Evolutionary conservation across 192 early-diverging fungal genomes (phyloP).

Genomic region (Linnemannia zychae): DNA sequence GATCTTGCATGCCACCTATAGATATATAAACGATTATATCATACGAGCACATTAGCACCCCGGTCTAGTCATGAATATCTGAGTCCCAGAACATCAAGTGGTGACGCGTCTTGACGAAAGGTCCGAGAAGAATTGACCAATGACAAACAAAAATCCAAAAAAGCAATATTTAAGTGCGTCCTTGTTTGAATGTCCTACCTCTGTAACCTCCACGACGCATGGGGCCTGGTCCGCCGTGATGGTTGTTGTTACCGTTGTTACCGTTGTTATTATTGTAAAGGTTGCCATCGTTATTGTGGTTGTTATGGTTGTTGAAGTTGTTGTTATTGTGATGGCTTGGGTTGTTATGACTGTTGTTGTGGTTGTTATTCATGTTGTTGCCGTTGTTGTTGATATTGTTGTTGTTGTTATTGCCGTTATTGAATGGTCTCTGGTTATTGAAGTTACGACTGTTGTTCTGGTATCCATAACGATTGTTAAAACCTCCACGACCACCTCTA

Average conservation of each 20-base stretch:
- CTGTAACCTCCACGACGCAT: slow-evolving; percentile 45
- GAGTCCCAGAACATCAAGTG: neutral
- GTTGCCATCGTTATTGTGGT: neutral
- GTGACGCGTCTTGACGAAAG: slow-evolving; percentile 1
- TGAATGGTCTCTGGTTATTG: slow-evolving; percentile 27
- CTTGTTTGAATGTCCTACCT: slow-evolving; percentile 28
- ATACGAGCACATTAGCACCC: neutral
- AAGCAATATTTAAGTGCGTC: neutral
- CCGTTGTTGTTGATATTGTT: neutral
- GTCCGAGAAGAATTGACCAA: neutral
- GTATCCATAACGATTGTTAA: slow-evolving; percentile 23
- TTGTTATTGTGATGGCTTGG: slow-evolving; percentile 5
- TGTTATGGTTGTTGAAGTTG: slow-evolving; percentile 1
- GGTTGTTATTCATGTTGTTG: neutral
- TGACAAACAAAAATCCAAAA: neutral
- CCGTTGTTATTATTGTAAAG: slow-evolving; percentile 1
- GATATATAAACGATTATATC: neutral
- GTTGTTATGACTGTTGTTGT: slow-evolving; percentile 1
- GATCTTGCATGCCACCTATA: slow-evolving; percentile 36
- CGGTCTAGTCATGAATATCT: neutral
- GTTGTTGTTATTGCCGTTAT: slow-evolving; percentile 20
- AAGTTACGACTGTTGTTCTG: slow-evolving; percentile 18
- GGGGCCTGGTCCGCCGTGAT: slow-evolving; percentile 33
- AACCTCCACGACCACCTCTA: slow-evolving; percentile 25
- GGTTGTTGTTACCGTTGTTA: slow-evolving; percentile 3